phyloP scores from a whole-genome alignment of 371 early-diverging fungal species.

The Rhizopus arrhizus region DNA sequence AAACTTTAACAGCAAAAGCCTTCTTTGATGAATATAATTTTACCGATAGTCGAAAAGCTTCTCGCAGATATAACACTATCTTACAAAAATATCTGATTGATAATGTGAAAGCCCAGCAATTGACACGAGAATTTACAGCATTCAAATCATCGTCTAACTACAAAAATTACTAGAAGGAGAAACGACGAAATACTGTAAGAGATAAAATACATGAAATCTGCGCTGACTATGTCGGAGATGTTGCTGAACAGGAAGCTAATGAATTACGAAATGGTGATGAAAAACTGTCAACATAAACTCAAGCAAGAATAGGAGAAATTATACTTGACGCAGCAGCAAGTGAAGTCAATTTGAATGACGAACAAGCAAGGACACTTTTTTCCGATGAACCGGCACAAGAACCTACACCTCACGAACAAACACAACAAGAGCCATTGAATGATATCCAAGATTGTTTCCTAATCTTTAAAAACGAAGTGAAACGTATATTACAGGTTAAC shows the following conservation, averaged over 20 bases:
- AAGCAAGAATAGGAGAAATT: constrained; percentile 23
- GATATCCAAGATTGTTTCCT: constrained; percentile 18
- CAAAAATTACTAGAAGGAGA: constrained; percentile 19
- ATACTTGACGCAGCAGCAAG: constrained; percentile 21
- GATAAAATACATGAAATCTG: constrained; percentile 22
- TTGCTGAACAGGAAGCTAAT: constrained; percentile 25
- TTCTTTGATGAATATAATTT: constrained; percentile 21
- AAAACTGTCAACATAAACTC: constrained; percentile 23
- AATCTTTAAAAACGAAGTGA: constrained; percentile 19
- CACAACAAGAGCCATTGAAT: constrained; percentile 19
- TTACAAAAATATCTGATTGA: constrained; percentile 17
- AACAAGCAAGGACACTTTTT: constrained; percentile 12
- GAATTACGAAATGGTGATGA: constrained; percentile 23
- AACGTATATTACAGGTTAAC: constrained; percentile 15
- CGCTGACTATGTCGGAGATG: constrained; percentile 23
- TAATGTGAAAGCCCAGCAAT: constrained; percentile 11
- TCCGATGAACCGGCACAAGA: constrained; percentile 21
- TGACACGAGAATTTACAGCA: constrained; percentile 18
- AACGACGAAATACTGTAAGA: constrained; percentile 21
- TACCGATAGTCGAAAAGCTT: constrained; percentile 20
- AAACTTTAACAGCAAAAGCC: constrained; percentile 23
- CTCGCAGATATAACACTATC: constrained; percentile 16
- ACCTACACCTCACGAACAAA: constrained; percentile 17
- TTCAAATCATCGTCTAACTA: constrained; percentile 17
- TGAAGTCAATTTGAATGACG: constrained; percentile 21